Base-by-base conservation (phyloP, 257 asterid genomes). In the Rhazya stricta region DNA sequence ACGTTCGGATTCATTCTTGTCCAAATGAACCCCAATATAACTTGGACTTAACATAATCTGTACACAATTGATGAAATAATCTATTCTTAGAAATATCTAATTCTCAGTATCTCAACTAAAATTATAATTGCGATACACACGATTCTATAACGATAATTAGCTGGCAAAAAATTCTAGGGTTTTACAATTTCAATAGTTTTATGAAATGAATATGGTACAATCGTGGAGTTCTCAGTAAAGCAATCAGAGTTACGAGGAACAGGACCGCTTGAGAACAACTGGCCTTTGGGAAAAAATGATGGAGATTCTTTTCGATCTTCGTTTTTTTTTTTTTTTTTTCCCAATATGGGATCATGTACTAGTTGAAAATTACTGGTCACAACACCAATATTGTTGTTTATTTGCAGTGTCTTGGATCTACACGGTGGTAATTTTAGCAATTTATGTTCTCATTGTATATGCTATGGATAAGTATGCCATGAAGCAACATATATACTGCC, bases 321-420 rank as follows among this genome's bases (percentile, higher is more conserved):
- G 99, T 18, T 94, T 90, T 84, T 90, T 94, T 94, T 92, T 94
- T 73, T n/a, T n/a, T n/a, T n/a, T n/a, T n/a, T n/a, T 92, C 92
- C 82, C 99, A 94, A 75, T 94, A 94, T 71, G 97, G 99, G 30
- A 85, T 94, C 25, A 97, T 94, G 54, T 94, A 94, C 82, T 96
- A 94, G 74, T 79, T 94, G 83, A 84, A 84, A 27, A 85, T 94
- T 70, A 69, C 90, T 27, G 78, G 75, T 50, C 25, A 72, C 9
- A 71, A 11, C 63, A 90, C 75, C 53, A 88, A 92, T 54, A 89
- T 94, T 45, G 88, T 69, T 42, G 97, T 94, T 57, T 94, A 94
- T 87, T 82, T 94, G 86, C 83, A n/a, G n/a, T 94, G 66, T 94
- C 99, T 36, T 94, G 99, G 99, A 83, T 89, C 75, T 85, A 54